Conservation (phyloP, 345 rosid species). For the Arabis hirsuta region DNA sequence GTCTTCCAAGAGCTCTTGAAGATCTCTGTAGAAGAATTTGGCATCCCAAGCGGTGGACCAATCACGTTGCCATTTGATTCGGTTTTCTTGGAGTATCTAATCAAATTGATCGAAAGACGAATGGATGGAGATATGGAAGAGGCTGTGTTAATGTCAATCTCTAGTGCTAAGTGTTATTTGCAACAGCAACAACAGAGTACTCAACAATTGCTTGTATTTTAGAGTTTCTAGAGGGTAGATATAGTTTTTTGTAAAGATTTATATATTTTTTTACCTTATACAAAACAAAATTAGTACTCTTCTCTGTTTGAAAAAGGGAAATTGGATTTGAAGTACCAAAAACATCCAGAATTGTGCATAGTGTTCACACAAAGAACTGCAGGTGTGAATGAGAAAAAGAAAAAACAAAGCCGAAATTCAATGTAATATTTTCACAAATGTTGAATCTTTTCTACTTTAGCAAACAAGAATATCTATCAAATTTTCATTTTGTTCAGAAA, state of each 20-base stretch:
- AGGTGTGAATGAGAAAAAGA: neutral
- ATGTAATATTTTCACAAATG: neutral
- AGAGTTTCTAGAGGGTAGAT: constrained; percentile 15
- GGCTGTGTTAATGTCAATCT: constrained; percentile 37
- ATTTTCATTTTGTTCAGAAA: neutral
- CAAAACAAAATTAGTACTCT: neutral
- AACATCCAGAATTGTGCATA: neutral
- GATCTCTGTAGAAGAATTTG: constrained; percentile 50
- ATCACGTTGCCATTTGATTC: constrained; percentile 51
- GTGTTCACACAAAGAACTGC: constrained; percentile 4
- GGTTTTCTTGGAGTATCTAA: constrained; percentile 33
- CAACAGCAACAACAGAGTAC: constrained; percentile 11
- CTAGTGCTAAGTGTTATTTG: constrained; percentile 18
- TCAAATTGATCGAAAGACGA: constrained; percentile 26
- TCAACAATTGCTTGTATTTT: constrained; percentile 35
- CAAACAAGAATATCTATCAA: neutral
- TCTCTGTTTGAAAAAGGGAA: constrained; percentile 8
- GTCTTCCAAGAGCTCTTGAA: constrained; percentile 46
- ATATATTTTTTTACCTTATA: neutral
- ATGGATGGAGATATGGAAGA: constrained; percentile 44
- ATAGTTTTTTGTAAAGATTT: neutral
- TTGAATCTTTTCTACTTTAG: neutral
- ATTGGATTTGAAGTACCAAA: constrained; percentile 8
- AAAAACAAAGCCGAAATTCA: neutral
- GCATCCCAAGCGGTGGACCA: constrained; percentile 39